Base-by-base conservation (phyloP, 768 basidiomycete genomes). In the Psilocybe cyanescens region DNA sequence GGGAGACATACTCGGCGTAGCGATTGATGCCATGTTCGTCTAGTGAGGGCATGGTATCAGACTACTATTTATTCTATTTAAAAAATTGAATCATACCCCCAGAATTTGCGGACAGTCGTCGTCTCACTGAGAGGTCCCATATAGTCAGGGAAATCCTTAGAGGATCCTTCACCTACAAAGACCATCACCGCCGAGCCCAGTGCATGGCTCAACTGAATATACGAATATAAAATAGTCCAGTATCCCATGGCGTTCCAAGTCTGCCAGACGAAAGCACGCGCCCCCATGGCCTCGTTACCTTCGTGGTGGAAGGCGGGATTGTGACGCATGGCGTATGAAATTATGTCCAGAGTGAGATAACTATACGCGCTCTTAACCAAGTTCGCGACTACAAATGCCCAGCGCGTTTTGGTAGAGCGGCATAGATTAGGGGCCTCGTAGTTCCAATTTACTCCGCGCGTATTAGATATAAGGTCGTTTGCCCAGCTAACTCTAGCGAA, bases 11-110 rank as follows among this genome's bases (percentile, higher is more conserved):
- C 78, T 39, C 70, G 64, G 29, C 72, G 72, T 48, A 78, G 28
- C 16, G 67, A 45, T 54, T 79, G 78, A 59, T 79, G 78, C 76
- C 77, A 79, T 0, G 71, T 70, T 37, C 71, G 73, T 29, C 77
- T 60, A 16, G 30, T 51, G 17, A 24, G 24, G 24, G 24, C 24
- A 24, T 24, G 24, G 24, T 24, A 24, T 24, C 24, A 24, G 24
- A 24, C 24, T 24, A 24, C 2, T 24, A 24, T 24, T 24, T 24
- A 24, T 24, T 24, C 24, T 24, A 24, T 24, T 24, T 24, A 24
- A 24, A 24, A 24, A 24, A 24, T 24, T 24, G 24, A 24, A 24
- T 24, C 24, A 24, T 24, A 80, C 80, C 78, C 73, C 80, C 79
- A 80, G 39, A 78, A 74, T 8, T 69, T 70, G 19, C 76, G 72